phyloP scores from a whole-genome alignment of 257 asterid genomes.

The Fraxinus quadrangulata region DNA sequence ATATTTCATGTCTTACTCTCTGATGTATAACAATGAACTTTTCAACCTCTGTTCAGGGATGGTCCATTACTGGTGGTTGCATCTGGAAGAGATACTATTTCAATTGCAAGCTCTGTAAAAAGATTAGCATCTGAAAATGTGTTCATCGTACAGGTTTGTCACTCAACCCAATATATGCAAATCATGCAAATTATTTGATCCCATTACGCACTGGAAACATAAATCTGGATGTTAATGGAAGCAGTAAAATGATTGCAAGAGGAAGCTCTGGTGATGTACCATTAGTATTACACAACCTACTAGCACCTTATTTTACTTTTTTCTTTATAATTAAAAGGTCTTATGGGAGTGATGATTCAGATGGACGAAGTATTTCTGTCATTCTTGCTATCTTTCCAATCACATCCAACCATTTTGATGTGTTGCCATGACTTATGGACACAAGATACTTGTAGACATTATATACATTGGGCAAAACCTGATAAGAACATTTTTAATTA shows the following conservation, averaged over 20 bases:
- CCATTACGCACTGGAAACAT: not conserved
- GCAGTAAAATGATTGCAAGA: slow-evolving; percentile 7
- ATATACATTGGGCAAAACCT: not conserved
- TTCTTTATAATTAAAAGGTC: not conserved
- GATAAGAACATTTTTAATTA: not conserved
- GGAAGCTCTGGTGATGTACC: slow-evolving; percentile 23
- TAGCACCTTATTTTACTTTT: slow-evolving; percentile 6
- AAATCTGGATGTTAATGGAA: slow-evolving; percentile 1
- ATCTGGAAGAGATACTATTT: slow-evolving; percentile 95
- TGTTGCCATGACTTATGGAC: not conserved
- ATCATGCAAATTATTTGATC: slow-evolving; percentile 14
- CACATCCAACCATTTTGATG: not conserved
- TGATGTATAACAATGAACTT: slow-evolving; percentile 22
- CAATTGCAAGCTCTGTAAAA: slow-evolving; percentile 86
- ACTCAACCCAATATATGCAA: slow-evolving; percentile 19
- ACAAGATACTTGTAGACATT: not conserved
- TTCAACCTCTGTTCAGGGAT: slow-evolving; percentile 62
- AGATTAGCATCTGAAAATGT: slow-evolving; percentile 87
- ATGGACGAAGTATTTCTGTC: slow-evolving; percentile 12
- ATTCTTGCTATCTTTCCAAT: not conserved
- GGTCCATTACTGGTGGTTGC: slow-evolving; percentile 98
- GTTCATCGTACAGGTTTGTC: slow-evolving; percentile 89
- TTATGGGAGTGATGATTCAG: slow-evolving; percentile 16
- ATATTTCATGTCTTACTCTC: slow-evolving; percentile 20
- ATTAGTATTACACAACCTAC: not conserved